Base-by-base conservation (phyloP, 2,329 filamentous ascomycete species). In the Aspergillus brunneoviolaceus region DNA sequence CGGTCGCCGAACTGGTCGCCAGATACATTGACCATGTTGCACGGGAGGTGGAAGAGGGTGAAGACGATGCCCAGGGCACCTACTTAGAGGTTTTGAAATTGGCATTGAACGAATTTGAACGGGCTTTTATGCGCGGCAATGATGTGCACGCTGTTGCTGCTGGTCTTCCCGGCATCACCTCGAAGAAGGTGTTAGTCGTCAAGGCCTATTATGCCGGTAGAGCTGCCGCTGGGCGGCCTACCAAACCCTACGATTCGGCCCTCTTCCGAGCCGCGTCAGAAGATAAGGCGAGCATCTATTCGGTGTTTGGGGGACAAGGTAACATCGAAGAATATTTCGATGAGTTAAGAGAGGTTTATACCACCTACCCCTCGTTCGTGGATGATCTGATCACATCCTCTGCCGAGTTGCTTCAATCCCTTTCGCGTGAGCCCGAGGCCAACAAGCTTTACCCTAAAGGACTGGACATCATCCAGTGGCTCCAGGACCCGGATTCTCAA, bases 281-380 rank as follows among this genome's bases (percentile, higher is more conserved):
- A 64, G 89, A 87, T 63, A 87, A 88, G 58, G 93, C 93, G 57
- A 89, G 87, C 69, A 86, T 99, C 61, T 99, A 96, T 81, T 93
- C 89, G 66, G 92, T 99, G 63, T 96, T 98, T 68, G 95, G 95
- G 61, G 95, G 95, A 6, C 95, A 99, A 77, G 95, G 95, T 69
- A 99, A 99, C 78, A 98, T 99, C 65, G 94, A 99, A 79, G 96
- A 99, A 80, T 99, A 99, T 80, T 99, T 99, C 72, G 94, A 99
- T 68, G 95, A 99, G 81, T 85, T 99, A 63, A 88, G 95, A 59
- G 90, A 96, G 76, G 86, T 98, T 60, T 94, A 94, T 81, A 87
- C 84, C 70, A 96, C 93, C 61, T 99, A 99, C 79, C 89, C 91
- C 12, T 90, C 90, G 29, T 96, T 99, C 67, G 87, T 97, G 5